phyloP scores from a whole-genome alignment of 2,329 filamentous ascomycete species.

The Taxawa tesnikishii region DNA sequence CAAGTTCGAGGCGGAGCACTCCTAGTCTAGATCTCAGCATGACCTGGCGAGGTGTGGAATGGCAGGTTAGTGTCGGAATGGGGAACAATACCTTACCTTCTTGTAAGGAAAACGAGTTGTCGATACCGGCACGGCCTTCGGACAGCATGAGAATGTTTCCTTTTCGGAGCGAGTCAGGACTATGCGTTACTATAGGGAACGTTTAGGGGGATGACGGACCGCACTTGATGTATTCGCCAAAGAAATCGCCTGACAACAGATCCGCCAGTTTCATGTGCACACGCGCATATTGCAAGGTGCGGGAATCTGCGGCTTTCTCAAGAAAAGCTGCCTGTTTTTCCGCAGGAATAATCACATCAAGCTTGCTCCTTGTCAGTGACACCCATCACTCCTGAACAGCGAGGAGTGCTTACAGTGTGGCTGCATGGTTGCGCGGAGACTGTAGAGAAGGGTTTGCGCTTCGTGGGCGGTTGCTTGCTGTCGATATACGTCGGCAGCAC shows the following conservation, averaged over 20 bases:
- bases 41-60: too few relatives aligned
- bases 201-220: conserved; percentile 33
- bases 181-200: neutral
- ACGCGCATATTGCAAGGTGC: conserved; percentile 43
- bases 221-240: conserved; percentile 72
- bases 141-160: conserved; percentile 77
- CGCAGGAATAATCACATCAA: neutral
- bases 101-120: conserved; percentile 59
- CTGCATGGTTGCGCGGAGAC: conserved; percentile 54
- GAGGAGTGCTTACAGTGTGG: conserved; percentile 40
- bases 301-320: neutral
- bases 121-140: conserved; percentile 55
- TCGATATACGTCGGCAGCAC: conserved; percentile 57
- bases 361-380: neutral
- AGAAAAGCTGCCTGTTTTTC: neutral
- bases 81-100: too few relatives aligned
- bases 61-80: too few relatives aligned
- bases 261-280: conserved; percentile 63
- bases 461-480: conserved; percentile 54
- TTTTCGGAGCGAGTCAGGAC: conserved; percentile 19
- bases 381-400: neutral
- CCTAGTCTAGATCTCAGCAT: too few relatives aligned
- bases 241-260: conserved; percentile 62
- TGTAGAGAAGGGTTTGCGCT: conserved; percentile 63
- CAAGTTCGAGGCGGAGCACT: conserved; percentile 63